These are phyloP conservation scores for Metschnikowia orientalis DNA, from an alignment of 805 yeast species.

Conservation along the genomic window DNA sequence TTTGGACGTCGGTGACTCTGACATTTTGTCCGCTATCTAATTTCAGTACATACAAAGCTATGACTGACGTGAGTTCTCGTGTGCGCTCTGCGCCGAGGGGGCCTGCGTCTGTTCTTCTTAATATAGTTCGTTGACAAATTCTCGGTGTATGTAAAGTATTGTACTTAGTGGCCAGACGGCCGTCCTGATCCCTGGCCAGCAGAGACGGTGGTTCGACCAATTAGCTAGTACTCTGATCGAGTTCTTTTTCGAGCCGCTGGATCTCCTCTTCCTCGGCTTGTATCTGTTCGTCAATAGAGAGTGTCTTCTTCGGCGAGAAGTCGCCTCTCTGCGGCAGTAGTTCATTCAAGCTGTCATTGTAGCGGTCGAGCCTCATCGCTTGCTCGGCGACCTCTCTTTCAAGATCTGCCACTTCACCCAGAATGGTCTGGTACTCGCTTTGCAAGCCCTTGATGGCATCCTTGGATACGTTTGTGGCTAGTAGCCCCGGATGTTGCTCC, in stretches of 20 bases:
- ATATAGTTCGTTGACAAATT: constrained; percentile 11
- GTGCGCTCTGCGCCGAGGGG: too few relatives aligned
- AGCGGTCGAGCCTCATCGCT: constrained; percentile 33
- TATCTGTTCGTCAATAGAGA: constrained; percentile 38
- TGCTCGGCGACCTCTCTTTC: constrained; percentile 44
- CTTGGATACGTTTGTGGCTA: constrained; percentile 2
- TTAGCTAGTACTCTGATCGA: constrained; percentile 21
- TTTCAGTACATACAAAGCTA: constrained; percentile 2
- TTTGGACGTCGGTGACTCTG: constrained; percentile 99
- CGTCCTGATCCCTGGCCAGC: too few relatives aligned
- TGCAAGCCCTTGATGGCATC: constrained; percentile 14
- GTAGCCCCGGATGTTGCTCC: constrained; percentile 10
- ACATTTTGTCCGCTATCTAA: constrained; percentile 72
- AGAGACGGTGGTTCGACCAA: too few relatives aligned
- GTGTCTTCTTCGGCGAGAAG: constrained; percentile 9
- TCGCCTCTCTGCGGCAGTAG: constrained; percentile 18
- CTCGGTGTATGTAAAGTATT: too few relatives aligned
- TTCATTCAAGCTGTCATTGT: constrained; percentile 23
- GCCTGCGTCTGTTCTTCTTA: constrained; percentile 7
- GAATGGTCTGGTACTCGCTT: constrained; percentile 33
- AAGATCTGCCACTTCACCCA: constrained; percentile 38
- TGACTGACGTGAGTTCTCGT: too few relatives aligned
- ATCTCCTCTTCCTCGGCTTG: constrained; percentile 45
- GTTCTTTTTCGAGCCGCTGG: constrained; percentile 34
- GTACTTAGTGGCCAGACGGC: too few relatives aligned